Evolutionary conservation across 257 asterid genomes (phyloP).

Genomic region (Eucommia ulmoides): DNA sequence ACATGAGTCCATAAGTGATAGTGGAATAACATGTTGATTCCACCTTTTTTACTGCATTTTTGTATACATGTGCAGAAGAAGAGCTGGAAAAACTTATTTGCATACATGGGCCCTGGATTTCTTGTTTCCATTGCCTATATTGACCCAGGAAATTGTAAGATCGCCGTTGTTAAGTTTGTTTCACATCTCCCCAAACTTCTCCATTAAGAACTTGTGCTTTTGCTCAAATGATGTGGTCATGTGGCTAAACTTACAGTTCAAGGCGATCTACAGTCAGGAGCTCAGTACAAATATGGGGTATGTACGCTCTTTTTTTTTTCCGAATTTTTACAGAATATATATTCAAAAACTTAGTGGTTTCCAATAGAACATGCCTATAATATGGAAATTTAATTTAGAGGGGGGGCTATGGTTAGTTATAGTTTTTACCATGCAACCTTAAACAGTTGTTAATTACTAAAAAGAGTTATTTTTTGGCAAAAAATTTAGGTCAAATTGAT

Average conservation of each 20-base stretch:
- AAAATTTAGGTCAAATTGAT: no score
- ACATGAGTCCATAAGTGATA: neutral
- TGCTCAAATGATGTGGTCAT: slow-evolving; percentile 3
- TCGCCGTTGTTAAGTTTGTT: neutral
- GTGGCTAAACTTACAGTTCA: slow-evolving; percentile 69
- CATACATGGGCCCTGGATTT: slow-evolving; percentile 92
- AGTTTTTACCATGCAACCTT: no score
- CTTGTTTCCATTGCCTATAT: slow-evolving; percentile 97
- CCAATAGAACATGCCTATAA: no score
- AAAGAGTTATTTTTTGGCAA: no score
- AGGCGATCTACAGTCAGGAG: slow-evolving; percentile 88
- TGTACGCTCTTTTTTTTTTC: no score
- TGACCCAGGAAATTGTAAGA: slow-evolving; percentile 95
- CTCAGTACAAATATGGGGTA: slow-evolving; percentile 91
- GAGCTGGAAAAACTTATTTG: slow-evolving; percentile 86
- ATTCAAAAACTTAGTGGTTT: no score
- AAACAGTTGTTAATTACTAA: no score
- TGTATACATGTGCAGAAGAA: slow-evolving; percentile 32
- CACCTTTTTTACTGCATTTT: neutral
- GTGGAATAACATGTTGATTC: neutral
- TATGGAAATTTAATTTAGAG: no score
- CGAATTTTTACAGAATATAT: no score
- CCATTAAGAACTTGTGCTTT: neutral
- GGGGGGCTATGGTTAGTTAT: no score
- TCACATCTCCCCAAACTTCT: neutral